A percentile compares a stretch with the other conserved stretches of the same genome.
phyloP scores from a whole-genome alignment of 306 rosid genomes.

The Parietaria judaica region DNA sequence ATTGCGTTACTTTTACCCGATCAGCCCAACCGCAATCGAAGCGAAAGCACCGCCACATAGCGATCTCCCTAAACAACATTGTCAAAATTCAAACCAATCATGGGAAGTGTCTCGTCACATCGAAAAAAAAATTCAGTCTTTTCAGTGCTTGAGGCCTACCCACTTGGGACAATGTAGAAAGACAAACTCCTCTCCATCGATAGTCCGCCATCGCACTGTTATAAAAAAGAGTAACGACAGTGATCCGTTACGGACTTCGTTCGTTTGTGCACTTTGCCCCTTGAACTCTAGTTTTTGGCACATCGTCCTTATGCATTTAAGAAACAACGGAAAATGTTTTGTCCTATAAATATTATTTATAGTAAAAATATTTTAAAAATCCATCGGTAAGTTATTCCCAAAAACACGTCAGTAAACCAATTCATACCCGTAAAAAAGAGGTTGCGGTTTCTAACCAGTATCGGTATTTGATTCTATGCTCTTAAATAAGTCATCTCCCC shows the following conservation, averaged over 20 bases:
- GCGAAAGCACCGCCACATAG: conserved; percentile 92
- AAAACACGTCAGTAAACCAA: no score
- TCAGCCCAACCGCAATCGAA: conserved; percentile 69
- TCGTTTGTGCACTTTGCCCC: no score
- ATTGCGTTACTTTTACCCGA: conserved; percentile 39
- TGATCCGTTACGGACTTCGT: background rate
- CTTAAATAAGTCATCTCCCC: no score
- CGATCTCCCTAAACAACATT: conserved; percentile 42
- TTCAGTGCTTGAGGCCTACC: conserved; percentile 27
- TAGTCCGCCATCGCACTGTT: conserved; percentile 76
- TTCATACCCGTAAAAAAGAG: no score
- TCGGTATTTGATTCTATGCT: no score
- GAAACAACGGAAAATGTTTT: no score
- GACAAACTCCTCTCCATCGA: conserved; percentile 80
- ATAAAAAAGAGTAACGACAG: background rate
- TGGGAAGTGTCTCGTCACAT: conserved; percentile 1
- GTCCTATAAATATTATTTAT: no score
- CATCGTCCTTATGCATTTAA: no score
- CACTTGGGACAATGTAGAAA: conserved; percentile 55
- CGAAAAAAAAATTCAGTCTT: background rate
- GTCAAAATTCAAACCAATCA: conserved; percentile 8
- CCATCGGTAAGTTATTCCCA: no score
- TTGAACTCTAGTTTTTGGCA: no score
- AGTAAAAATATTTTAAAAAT: no score
- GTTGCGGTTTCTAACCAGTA: no score